These are phyloP conservation scores for Coccomyxa sp. DNA, from an alignment of 139 green algal species.

Conservation along the genomic window DNA sequence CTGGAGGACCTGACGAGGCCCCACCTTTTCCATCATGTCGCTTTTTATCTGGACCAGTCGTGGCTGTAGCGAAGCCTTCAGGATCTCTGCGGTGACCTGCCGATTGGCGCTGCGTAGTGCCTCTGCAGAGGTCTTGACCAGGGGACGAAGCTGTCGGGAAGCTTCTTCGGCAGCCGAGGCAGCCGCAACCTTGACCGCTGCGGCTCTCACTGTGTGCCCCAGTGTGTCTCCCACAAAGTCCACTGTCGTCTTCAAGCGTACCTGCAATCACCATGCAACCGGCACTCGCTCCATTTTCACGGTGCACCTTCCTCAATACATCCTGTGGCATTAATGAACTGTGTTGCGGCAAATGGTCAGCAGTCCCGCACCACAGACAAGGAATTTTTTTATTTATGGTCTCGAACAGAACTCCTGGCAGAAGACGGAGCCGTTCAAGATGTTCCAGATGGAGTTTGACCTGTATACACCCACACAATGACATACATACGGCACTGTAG, in stretches of 20 bases:
- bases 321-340: background rate
- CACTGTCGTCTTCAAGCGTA: conserved; percentile 37
- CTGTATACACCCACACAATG: background rate
- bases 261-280: background rate
- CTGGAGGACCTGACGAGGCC: no score
- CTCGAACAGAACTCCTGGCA: background rate
- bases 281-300: background rate
- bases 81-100: background rate
- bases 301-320: background rate
- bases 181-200: background rate
- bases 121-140: background rate
- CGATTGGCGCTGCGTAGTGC: background rate
- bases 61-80: background rate
- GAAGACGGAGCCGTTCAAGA: background rate
- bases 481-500: background rate
- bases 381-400: background rate
- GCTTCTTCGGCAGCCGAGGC: background rate
- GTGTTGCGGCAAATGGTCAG: no score
- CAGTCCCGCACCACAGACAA: background rate
- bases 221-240: conserved; percentile 32
- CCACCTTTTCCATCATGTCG: background rate
- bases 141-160: background rate
- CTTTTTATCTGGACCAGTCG: background rate
- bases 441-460: background rate
- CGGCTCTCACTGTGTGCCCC: conserved; percentile 15